phyloP scores from a whole-genome alignment of 257 asterid genomes.

The Plantago elongata region DNA sequence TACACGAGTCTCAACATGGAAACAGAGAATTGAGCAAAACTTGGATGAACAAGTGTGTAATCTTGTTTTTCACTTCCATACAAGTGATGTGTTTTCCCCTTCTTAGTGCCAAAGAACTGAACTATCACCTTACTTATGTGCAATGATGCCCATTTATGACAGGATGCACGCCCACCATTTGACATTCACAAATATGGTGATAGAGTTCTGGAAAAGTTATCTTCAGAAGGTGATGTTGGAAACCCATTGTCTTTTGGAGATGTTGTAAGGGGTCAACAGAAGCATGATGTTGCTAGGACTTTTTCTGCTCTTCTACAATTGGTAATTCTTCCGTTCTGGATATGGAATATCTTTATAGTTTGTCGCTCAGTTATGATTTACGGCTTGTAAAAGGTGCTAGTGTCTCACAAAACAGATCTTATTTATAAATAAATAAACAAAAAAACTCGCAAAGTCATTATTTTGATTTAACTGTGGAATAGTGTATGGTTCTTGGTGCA shows the following conservation, averaged over 20 bases:
- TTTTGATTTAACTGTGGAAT: not conserved
- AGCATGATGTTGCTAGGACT: constrained; percentile 90
- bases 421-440: too few relatives aligned
- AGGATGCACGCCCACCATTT: constrained; percentile 86
- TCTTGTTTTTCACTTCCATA: constrained; percentile 6
- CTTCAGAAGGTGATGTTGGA: constrained; percentile 30
- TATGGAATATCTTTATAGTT: constrained; percentile 1
- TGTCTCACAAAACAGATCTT: not conserved
- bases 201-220: constrained; percentile 57
- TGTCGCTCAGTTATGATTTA: not conserved
- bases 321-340: constrained; percentile 35
- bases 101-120: constrained; percentile 6
- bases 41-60: constrained; percentile 75
- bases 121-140: constrained; percentile 11
- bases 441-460: too few relatives aligned
- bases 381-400: not conserved
- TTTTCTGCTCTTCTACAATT: constrained; percentile 95
- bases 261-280: constrained; percentile 70
- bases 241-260: constrained; percentile 54
- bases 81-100: not conserved
- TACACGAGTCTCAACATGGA: constrained; percentile 83
- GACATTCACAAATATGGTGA: constrained; percentile 90
- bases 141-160: constrained; percentile 24
- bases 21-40: constrained; percentile 80
- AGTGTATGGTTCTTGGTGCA: too few relatives aligned